Conservation (phyloP, 768 basidiomycete species). For the Auricularia cornea region DNA sequence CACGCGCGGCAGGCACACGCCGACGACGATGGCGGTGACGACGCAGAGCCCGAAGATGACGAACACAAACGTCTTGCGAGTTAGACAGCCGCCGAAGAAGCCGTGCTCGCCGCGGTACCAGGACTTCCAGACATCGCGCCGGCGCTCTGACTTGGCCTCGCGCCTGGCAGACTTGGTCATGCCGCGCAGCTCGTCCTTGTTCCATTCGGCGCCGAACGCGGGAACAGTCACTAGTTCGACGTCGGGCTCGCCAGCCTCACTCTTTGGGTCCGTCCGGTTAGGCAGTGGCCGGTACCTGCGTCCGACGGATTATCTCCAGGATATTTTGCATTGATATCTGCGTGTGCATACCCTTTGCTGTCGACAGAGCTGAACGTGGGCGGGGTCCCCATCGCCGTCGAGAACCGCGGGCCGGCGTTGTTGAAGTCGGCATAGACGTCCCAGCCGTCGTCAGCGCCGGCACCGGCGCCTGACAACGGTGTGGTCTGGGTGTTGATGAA, state of each 20-base stretch:
- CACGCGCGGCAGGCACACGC: slow-evolving; percentile 76
- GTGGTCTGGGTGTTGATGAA: slow-evolving; percentile 17
- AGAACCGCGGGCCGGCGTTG: slow-evolving; percentile 73
- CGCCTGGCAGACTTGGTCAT: slow-evolving; percentile 67
- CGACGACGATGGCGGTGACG: slow-evolving; percentile 56
- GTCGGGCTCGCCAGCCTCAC: slow-evolving; percentile 28
- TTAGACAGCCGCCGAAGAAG: slow-evolving; percentile 71
- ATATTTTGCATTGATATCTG: background rate
- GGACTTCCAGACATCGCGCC: slow-evolving; percentile 41
- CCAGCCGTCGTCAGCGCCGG: slow-evolving; percentile 41
- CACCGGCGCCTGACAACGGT: slow-evolving; percentile 18
- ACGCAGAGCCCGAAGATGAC: slow-evolving; percentile 52
- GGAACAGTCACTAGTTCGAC: slow-evolving; percentile 92
- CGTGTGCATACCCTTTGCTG: background rate
- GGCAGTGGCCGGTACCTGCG: slow-evolving; percentile 17
- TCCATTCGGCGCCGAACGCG: slow-evolving; percentile 87
- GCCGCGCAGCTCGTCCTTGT: slow-evolving; percentile 61
- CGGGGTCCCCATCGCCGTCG: slow-evolving; percentile 45
- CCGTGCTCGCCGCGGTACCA: slow-evolving; percentile 79
- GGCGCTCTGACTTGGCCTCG: slow-evolving; percentile 39
- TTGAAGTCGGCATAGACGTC: slow-evolving; percentile 89
- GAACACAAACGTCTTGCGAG: slow-evolving; percentile 63
- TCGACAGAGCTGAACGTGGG: background rate
- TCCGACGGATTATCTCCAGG: background rate
- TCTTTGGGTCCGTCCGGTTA: slow-evolving; percentile 32